A percentile compares a stretch with the other conserved stretches of the same genome.
Conservation (phyloP, 768 basidiomycete species). For the Tricholoma flavovirens region DNA sequence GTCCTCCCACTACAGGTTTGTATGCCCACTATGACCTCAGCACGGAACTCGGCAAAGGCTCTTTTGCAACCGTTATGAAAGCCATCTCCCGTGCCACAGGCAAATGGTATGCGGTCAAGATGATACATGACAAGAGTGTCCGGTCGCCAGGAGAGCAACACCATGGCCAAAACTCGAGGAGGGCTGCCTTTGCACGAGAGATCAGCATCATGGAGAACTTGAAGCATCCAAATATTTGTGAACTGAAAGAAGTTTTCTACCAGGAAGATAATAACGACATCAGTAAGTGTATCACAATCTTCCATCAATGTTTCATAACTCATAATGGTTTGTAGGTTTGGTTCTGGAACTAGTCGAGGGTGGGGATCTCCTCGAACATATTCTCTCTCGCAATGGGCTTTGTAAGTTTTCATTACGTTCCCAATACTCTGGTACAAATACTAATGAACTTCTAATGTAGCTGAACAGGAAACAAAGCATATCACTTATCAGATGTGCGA, state of each 20-base stretch:
- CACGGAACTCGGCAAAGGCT: constrained; percentile 78
- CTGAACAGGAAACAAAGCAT: constrained; percentile 53
- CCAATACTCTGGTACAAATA: neutral
- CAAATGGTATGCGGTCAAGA: constrained; percentile 80
- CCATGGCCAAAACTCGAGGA: constrained; percentile 17
- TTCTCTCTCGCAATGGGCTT: constrained; percentile 55
- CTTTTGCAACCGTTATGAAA: constrained; percentile 87
- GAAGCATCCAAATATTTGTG: constrained; percentile 78
- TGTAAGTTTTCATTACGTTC: constrained; percentile 33
- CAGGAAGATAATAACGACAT: constrained; percentile 50
- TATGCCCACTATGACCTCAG: constrained; percentile 63
- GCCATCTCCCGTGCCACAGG: constrained; percentile 70
- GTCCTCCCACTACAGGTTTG: constrained; percentile 45
- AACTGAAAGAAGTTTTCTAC: constrained; percentile 70
- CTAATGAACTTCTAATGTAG: constrained; percentile 21
- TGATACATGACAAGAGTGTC: constrained; percentile 54
- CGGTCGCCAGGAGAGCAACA: constrained; percentile 24
- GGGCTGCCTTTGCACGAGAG: constrained; percentile 53
- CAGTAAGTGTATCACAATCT: constrained; percentile 35
- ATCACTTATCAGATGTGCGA: constrained; percentile 82
- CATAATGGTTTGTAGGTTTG: constrained; percentile 45
- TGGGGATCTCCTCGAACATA: constrained; percentile 83
- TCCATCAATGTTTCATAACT: neutral
- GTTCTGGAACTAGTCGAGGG: constrained; percentile 85
- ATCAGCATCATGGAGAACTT: constrained; percentile 74